Percentiles rank a stretch among this genome's conserved stretches.
These are phyloP conservation scores for Phaeotremella fagi DNA, from an alignment of 768 basidiomycete genomes.

Conservation along the genomic window DNA sequence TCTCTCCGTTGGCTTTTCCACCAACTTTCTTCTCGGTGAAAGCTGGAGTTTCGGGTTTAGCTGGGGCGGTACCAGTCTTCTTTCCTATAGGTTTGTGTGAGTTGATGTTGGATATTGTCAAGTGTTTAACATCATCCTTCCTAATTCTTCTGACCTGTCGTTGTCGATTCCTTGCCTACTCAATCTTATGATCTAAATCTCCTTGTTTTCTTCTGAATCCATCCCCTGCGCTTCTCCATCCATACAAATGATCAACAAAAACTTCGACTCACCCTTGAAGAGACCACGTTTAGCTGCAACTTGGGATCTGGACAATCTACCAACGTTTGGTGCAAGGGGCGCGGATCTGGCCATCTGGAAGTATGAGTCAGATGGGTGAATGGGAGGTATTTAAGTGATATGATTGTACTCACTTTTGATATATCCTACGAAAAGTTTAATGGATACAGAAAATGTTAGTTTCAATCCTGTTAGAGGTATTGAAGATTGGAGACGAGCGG, in stretches of 20 bases:
- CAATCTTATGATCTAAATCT: not conserved
- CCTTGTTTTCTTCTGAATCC: not conserved
- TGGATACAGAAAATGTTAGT: not conserved
- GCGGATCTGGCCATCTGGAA: constrained; percentile 53
- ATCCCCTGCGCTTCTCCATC: not conserved
- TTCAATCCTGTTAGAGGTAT: not conserved
- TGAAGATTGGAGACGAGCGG: too few species aligned
- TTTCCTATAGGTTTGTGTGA: constrained; percentile 50
- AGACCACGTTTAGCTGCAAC: constrained; percentile 74
- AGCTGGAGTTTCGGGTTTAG: constrained; percentile 58
- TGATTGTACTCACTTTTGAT: not conserved
- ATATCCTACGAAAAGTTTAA: not conserved
- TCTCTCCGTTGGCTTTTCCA: constrained; percentile 84
- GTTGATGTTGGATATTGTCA: not conserved
- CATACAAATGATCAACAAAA: not conserved
- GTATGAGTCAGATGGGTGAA: not conserved
- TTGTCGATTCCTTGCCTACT: too few species aligned
- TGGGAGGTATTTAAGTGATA: not conserved
- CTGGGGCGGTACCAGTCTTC: constrained; percentile 60
- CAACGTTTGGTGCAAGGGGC: constrained; percentile 74
- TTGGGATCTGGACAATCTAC: constrained; percentile 75
- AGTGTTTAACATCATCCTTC: too few species aligned
- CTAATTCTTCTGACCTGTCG: too few species aligned
- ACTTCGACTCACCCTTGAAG: constrained; percentile 60
- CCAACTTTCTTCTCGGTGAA: constrained; percentile 73